Evolutionary conservation across 495 filamentous ascomycete species (phyloP).

Genomic region (Halenospora varia): DNA sequence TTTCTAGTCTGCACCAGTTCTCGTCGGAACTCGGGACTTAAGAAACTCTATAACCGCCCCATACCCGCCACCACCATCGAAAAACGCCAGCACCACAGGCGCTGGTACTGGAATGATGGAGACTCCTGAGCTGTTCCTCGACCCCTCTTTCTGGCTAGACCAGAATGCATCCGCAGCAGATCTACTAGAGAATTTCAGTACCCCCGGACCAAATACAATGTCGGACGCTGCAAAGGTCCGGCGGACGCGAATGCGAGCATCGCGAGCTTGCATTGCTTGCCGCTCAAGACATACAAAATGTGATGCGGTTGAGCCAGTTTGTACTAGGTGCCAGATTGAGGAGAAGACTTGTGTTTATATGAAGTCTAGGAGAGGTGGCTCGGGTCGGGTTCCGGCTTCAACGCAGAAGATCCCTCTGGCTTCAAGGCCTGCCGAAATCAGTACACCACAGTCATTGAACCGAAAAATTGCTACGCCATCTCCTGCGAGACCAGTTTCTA

Average conservation of each 20-base stretch:
- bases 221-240: background rate
- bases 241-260: constrained; percentile 24
- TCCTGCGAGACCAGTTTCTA: too few species aligned
- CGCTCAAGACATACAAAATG: constrained; percentile 52
- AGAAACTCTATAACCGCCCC: too few species aligned
- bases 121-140: background rate
- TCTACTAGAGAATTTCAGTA: background rate
- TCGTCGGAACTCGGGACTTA: too few species aligned
- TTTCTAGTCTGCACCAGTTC: too few species aligned
- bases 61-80: too few species aligned
- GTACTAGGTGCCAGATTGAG: constrained; percentile 36
- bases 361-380: constrained; percentile 45
- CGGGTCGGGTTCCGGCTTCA: constrained; percentile 6
- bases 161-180: background rate
- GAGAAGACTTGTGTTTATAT: constrained; percentile 40
- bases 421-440: constrained; percentile 28
- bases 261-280: constrained; percentile 52
- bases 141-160: background rate
- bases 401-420: constrained; percentile 13
- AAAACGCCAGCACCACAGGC: too few species aligned
- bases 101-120: background rate
- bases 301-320: constrained; percentile 42
- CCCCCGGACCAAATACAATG: background rate
- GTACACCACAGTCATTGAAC: too few species aligned
- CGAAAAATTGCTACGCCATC: too few species aligned